Evolutionary conservation across 139 green algal genomes (phyloP).

Genomic region (Astrephomene gubernaculifera): DNA sequence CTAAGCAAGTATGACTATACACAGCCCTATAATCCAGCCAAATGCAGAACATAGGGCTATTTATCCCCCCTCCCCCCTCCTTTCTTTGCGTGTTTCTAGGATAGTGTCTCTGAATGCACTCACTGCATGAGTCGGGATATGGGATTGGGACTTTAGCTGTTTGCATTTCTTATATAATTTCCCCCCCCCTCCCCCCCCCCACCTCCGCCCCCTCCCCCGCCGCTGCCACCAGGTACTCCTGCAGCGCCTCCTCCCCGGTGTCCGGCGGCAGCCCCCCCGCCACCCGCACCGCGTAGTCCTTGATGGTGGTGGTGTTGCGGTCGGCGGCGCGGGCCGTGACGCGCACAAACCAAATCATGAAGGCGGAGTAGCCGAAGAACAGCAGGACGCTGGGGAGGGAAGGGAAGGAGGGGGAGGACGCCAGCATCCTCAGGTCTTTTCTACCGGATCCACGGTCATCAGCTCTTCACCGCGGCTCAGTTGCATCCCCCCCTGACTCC

Average conservation of each 20-base stretch:
- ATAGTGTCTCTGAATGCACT: too few species aligned
- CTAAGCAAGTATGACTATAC: too few species aligned
- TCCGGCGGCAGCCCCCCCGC: conserved; percentile 42
- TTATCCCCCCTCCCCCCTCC: too few species aligned
- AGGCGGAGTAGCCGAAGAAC: background rate
- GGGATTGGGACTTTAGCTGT: too few species aligned
- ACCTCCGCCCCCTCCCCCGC: conserved; percentile 6
- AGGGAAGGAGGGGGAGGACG: background rate
- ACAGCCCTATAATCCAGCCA: too few species aligned
- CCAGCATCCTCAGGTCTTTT: too few species aligned
- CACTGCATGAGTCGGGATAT: too few species aligned
- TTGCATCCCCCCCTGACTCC: too few species aligned
- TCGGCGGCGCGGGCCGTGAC: background rate
- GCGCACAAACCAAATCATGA: conserved; percentile 22
- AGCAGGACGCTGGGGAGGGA: background rate
- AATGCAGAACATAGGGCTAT: too few species aligned
- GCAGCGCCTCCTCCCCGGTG: background rate
- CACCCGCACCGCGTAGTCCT: conserved; percentile 52
- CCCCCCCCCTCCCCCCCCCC: background rate
- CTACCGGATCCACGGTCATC: background rate
- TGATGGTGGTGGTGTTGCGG: conserved; percentile 32
- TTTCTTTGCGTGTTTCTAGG: too few species aligned
- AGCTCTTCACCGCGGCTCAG: too few species aligned
- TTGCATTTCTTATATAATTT: too few species aligned
- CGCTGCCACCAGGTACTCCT: conserved; percentile 36